Base-by-base conservation (phyloP, 1,284 basidiomycete species). In the Microbotryum scabiosae region DNA sequence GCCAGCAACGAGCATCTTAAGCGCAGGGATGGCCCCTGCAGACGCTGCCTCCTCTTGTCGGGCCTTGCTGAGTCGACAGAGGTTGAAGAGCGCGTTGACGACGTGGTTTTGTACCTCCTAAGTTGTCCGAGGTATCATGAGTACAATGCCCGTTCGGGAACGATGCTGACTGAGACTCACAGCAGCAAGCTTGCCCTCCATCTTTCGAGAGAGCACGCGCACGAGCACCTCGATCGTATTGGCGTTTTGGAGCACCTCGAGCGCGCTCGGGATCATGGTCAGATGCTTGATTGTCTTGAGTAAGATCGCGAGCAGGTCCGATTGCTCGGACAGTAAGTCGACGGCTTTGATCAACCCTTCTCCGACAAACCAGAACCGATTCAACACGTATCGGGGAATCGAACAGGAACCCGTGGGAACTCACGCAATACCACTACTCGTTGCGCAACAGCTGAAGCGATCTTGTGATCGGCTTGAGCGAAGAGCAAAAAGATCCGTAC, bases 21-120 rank as follows among this genome's bases (percentile, higher is more conserved):
- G 81, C 66, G 89, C 84, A 1, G 94, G 90, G 30, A 98, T 86
- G 63, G 96, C 89, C 16, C 92, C 94, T 4, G 90, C 90, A 71
- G 92, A 86, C 0, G 93, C 92, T 5, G 94, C 92, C 75, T 97
- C 94, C 76, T 97, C 94, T 75, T 97, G 94, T 59, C 92, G 80
- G 2, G 85, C 83, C 75, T 93, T 94, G 76, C 91, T 93, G 60
- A 97, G 79, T n/a, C 90, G 84, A 73, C 91, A 94, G 23, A 97
- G 85, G 68, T 92, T 92, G 78, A 89, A 96, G 71, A 91, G 89
- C 0, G 90, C 91, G 75, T 94, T 91, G 80, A 96, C 91, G 59
- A 94, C 85, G 69, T 90, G 88, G 67, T 90, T 91, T 57, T 88
- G 86, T 74, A 94, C 87, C 82, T 96, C 92, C 90, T 94, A 73